Evolutionary conservation across 768 basidiomycete species (phyloP), one percentile per base, ranked within the genome.

Genomic region (Rhizopogon salebrosus): DNA sequence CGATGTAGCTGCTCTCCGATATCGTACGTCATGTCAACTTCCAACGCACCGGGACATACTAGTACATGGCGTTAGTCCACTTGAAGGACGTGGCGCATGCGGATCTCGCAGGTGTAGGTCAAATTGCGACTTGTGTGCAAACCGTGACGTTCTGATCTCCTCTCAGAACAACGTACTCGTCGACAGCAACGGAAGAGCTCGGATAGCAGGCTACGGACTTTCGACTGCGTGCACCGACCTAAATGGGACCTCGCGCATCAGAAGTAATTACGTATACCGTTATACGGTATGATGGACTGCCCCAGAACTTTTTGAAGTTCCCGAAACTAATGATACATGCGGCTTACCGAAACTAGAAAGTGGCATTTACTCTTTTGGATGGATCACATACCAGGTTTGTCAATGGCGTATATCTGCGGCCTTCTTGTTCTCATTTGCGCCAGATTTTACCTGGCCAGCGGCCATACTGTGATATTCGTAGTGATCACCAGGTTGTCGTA

Each of bases 281-380:
- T n/a, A n/a, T n/a, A n/a, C n/a, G n/a, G 52, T 66, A 34, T 55
- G 67, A 26, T 66, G 65, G 65, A 60, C 67, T 10, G 65, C 65
- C 2, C 65, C 67, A 1, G 65, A 66, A 11, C 55, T 69, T 16
- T 20, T 68, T 53, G 63, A 60, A 16, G 26, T 58, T 18, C 55
- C 62, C 7, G 62, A 68, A 1, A 43, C 42, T 26, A 26, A 43
- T 9, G 26, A 27, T 18, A 11, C 3, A 11, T 10, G 26, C 13
- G 26, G 26, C 42, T 29, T 31, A 11, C 42, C 38, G 6, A 53
- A 36, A 31, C 13, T 45, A 16, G 41, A 24, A 8, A 53, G 54
- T 16, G 54, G 53, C 11, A 22, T 55, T 10, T 55, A 55, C 16
- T 55, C 54, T 18, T 55, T 55, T 41, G 54, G 54, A n/a, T n/a